phyloP scores from a whole-genome alignment of 192 early-diverging fungal genomes.

The Gryganskiella cystojenkinii region DNA sequence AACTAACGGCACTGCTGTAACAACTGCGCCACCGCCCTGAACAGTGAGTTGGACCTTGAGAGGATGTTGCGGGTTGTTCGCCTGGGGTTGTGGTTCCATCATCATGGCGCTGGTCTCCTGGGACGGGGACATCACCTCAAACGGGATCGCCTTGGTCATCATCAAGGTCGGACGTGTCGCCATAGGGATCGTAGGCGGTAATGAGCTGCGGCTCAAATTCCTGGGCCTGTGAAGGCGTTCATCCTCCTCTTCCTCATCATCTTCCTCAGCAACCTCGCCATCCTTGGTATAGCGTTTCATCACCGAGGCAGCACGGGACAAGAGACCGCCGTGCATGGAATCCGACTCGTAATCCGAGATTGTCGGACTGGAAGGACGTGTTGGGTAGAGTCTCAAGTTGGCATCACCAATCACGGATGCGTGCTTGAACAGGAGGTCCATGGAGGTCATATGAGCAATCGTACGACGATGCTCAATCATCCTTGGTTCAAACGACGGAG shows the following conservation, averaged over 20 bases:
- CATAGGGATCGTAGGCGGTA: too few relatives aligned
- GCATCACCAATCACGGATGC: constrained; percentile 36
- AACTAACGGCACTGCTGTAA: too few relatives aligned
- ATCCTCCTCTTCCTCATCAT: constrained; percentile 13
- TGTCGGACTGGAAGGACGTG: constrained; percentile 39
- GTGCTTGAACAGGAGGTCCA: constrained; percentile 48
- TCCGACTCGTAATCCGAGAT: constrained; percentile 48
- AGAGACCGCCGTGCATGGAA: constrained; percentile 33
- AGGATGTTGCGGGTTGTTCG: neutral
- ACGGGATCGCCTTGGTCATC: too few relatives aligned
- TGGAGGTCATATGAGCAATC: constrained; percentile 46
- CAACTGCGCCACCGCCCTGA: too few relatives aligned
- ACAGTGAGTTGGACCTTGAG: too few relatives aligned
- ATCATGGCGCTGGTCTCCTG: neutral
- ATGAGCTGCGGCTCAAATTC: too few relatives aligned
- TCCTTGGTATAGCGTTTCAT: constrained; percentile 4
- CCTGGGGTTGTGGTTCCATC: neutral
- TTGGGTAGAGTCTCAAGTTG: constrained; percentile 41
- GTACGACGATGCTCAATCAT: constrained; percentile 15
- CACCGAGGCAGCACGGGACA: constrained; percentile 41
- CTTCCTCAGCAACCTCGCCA: constrained; percentile 8
- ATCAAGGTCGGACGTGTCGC: too few relatives aligned
- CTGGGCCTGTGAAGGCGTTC: neutral
- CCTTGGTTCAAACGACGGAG: neutral
- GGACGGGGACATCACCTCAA: too few relatives aligned